These are phyloP conservation scores for Ogataea hybrid DNA, from an alignment of 1,139 yeast genomes.

Conservation along the genomic window DNA sequence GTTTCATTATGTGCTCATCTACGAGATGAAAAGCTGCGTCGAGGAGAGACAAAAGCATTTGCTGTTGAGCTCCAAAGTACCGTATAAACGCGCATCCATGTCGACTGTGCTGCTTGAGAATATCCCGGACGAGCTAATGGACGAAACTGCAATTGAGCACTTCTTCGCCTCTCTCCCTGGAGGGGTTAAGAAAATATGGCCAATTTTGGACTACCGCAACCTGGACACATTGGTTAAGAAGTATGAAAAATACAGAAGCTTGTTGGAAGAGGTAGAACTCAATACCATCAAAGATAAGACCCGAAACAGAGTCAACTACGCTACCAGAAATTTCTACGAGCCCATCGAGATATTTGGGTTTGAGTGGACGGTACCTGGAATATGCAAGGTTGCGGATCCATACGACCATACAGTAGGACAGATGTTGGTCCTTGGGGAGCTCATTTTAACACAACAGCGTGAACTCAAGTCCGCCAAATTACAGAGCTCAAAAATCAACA, in stretches of 20 bases:
- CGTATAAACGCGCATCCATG: slow-evolving; percentile 24
- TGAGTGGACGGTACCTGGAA: slow-evolving; percentile 33
- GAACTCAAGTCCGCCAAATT: slow-evolving; percentile 15
- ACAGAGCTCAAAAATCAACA: slow-evolving; percentile 32
- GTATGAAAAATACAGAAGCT: slow-evolving; percentile 36
- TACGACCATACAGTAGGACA: slow-evolving; percentile 26
- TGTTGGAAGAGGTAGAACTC: slow-evolving; percentile 41
- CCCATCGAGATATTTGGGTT: slow-evolving; percentile 18
- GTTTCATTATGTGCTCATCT: slow-evolving; percentile 51
- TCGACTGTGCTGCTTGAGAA: slow-evolving; percentile 49
- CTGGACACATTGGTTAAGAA: slow-evolving; percentile 35
- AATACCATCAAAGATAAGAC: slow-evolving; percentile 28
- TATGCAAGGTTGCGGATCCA: slow-evolving; percentile 25
- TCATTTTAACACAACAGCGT: slow-evolving; percentile 13
- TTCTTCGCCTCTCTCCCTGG: slow-evolving; percentile 40
- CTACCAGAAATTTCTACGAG: slow-evolving; percentile 14
- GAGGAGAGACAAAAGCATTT: slow-evolving; percentile 43
- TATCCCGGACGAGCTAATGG: slow-evolving; percentile 41
- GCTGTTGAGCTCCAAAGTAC: slow-evolving; percentile 18
- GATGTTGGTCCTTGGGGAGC: slow-evolving; percentile 25
- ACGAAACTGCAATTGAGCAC: slow-evolving; percentile 34
- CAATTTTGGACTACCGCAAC: slow-evolving; percentile 42
- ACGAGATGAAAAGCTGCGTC: slow-evolving; percentile 50
- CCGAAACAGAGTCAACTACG: slow-evolving; percentile 10
- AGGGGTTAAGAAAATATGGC: slow-evolving; percentile 50